Evolutionary conservation across 345 rosid genomes (phyloP).

Genomic region (Pistacia vera): DNA sequence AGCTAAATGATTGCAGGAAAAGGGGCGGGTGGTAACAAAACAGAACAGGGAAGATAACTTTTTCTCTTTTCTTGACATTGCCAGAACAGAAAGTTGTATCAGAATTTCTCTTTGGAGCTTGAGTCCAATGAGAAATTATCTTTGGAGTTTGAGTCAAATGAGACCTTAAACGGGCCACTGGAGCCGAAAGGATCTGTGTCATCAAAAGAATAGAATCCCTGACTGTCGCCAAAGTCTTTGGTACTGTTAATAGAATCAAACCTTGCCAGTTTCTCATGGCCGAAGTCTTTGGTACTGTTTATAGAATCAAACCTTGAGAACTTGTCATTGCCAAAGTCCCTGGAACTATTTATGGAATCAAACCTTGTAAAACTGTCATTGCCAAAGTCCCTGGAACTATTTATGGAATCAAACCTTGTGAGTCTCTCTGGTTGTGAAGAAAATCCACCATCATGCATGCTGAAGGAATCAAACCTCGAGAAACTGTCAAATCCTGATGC

Average conservation of each 20-base stretch:
- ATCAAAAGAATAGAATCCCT: conserved; percentile 70
- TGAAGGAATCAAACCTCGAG: conserved; percentile 95
- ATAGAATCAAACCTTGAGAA: conserved; percentile 59
- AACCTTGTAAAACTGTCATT: conserved; percentile 64
- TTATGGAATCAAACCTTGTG: conserved; percentile 54
- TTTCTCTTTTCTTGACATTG: too few relatives aligned
- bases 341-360: conserved; percentile 38
- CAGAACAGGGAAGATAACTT: not conserved
- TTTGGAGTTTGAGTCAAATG: conserved; percentile 60
- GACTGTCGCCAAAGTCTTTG: conserved; percentile 50
- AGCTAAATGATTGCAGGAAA: not conserved
- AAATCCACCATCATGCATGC: conserved; percentile 58
- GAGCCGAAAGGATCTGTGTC: conserved; percentile 92
- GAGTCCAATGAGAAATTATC: conserved; percentile 61
- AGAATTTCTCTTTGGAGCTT: conserved; percentile 59
- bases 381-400: conserved; percentile 45
- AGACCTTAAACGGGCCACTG: conserved; percentile 86
- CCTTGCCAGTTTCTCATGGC: conserved; percentile 38
- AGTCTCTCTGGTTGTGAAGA: conserved; percentile 61
- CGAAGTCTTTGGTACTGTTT: conserved; percentile 44
- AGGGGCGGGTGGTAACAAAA: not conserved
- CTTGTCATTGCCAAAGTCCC: conserved; percentile 36
- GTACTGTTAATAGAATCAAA: conserved; percentile 55
- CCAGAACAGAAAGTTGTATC: conserved; percentile 36
- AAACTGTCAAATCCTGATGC: conserved; percentile 70